Conservation (phyloP, 371 early-diverging fungal genomes). For the Rozella allomycis region DNA sequence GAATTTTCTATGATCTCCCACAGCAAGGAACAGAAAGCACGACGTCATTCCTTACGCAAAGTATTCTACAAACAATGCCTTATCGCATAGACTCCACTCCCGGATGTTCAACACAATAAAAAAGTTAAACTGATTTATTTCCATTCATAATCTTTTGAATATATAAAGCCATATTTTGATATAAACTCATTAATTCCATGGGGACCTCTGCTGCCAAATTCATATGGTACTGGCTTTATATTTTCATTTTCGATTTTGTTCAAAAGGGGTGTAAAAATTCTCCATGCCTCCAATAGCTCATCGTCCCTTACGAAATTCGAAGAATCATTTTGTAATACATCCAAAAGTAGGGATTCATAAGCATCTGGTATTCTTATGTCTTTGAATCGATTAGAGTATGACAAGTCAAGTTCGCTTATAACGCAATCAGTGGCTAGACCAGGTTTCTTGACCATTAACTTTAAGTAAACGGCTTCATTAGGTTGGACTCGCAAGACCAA, state of each 20-base stretch:
- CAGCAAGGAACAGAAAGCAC: constrained; percentile 42
- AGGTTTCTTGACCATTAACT: constrained; percentile 82
- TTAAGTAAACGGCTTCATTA: constrained; percentile 86
- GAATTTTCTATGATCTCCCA: constrained; percentile 56
- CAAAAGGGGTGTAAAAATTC: constrained; percentile 82
- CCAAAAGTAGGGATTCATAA: constrained; percentile 78
- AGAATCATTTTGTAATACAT: constrained; percentile 70
- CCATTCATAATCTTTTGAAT: no score
- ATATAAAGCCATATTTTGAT: constrained; percentile 40
- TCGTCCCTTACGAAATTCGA: constrained; percentile 91
- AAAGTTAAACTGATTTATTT: no score
- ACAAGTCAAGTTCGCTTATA: constrained; percentile 73
- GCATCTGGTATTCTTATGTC: constrained; percentile 81
- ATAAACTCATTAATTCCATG: constrained; percentile 44
- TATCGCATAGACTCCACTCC: no score
- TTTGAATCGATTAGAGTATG: constrained; percentile 62
- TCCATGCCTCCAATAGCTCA: constrained; percentile 87
- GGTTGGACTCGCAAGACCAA: constrained; percentile 89
- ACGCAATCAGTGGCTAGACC: constrained; percentile 39
- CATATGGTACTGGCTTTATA: constrained; percentile 47
- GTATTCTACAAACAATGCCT: no score
- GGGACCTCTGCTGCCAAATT: constrained; percentile 79
- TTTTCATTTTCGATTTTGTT: constrained; percentile 59
- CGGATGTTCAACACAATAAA: no score
- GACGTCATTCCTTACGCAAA: constrained; percentile 40